Base-by-base conservation (phyloP, 2,329 filamentous ascomycete species). In the Colletotrichum neosansevieriae region DNA sequence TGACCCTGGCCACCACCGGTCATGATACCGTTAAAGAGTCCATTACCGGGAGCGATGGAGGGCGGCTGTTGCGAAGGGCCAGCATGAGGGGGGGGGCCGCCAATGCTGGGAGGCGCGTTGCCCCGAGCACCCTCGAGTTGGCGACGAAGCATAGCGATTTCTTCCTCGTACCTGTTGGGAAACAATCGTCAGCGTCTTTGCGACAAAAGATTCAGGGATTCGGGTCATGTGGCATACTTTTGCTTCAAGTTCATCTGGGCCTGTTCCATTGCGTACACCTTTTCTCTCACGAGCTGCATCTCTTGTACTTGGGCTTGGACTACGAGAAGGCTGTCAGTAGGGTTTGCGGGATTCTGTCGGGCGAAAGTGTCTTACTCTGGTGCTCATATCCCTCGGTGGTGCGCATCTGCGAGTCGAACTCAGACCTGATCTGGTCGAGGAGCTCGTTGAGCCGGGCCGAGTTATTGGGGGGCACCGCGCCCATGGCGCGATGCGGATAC, bases 21-120 rank as follows among this genome's bases (percentile, higher is more conserved):
- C 93, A 99, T 98, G 77, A 98, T 97, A 64, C 94, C 94, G 73
- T 94, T 94, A 77, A 99, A 98, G 45, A 98, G 86, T 76, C 97
- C 96, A 78, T 92, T 95, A 29, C 95, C 94, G 76, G 97, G 92
- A 32, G 94, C 93, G 73, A 98, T 92, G 57, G 93, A 94, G 40
- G 96, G 95, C 70, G 92, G 92, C 71, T 94, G 92, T 80, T 96
- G 93, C 56, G 92, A 90, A 65, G 94, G 92, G 49, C 91, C 93
- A 67, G 88, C 88, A 72, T 96, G 93, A 76, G 92, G 91, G 69
- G 91, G 88, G 45, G 90, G 90, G 15, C 89, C 91, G 71, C 87
- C 87, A 76, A 94, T 89, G 70, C 81, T 82, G 66, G 84, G 85
- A 34, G 86, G 84, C 38, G 82, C 85, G 58, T 86, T 86, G 73